Evolutionary conservation across 768 basidiomycete species (phyloP).

Genomic region (Xanthoconium stramineum): DNA sequence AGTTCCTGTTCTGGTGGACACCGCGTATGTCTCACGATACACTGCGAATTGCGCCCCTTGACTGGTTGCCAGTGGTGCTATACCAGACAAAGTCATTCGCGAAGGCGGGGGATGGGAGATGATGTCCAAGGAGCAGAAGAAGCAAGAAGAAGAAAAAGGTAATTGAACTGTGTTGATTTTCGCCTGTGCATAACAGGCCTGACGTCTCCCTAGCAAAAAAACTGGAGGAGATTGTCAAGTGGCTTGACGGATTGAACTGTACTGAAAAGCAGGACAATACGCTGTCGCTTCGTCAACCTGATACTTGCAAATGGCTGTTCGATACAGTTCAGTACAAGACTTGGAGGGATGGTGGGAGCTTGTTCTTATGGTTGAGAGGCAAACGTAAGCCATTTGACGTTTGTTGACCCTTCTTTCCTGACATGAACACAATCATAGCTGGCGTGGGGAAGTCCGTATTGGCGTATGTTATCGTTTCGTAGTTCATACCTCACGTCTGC

Average conservation of each 20-base stretch:
- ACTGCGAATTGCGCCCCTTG: too few relatives aligned
- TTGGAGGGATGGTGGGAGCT: neutral
- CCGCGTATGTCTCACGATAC: neutral
- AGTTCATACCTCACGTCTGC: too few relatives aligned
- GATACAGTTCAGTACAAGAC: neutral
- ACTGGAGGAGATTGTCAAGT: neutral
- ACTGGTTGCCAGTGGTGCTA: neutral
- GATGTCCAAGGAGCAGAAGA: neutral
- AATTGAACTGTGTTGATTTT: neutral
- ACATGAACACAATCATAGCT: neutral
- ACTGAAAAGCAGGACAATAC: neutral
- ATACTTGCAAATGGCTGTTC: constrained; percentile 3
- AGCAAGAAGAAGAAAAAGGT: neutral
- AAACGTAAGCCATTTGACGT: neutral
- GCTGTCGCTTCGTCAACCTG: neutral
- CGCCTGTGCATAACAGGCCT: neutral
- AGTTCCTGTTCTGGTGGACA: neutral
- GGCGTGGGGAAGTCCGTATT: neutral
- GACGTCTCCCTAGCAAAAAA: neutral
- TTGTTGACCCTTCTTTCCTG: neutral
- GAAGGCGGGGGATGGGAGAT: too few relatives aligned
- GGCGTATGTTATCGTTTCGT: too few relatives aligned
- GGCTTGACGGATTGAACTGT: neutral
- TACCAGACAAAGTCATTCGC: neutral
- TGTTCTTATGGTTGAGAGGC: neutral